A percentile compares a stretch with the other conserved stretches of the same genome.
Evolutionary conservation across 352 stramenopile genomes (phyloP).

Genomic region (Pythium folliculosum): DNA sequence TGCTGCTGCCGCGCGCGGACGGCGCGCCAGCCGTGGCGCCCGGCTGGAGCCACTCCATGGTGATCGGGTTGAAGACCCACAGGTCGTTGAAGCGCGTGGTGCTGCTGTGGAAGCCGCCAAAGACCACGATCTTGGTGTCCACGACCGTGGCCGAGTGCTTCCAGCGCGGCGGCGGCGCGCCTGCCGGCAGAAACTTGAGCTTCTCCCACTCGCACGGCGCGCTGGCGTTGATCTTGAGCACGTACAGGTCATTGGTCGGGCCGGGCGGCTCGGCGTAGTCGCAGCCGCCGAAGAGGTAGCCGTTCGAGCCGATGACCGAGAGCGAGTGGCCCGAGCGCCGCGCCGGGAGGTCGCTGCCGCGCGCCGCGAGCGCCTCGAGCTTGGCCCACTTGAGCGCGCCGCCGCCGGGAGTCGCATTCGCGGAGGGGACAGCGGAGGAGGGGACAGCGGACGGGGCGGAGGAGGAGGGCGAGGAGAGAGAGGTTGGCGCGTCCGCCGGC

Average conservation of each 20-base stretch:
- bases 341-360: slow-evolving; percentile 84
- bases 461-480: background rate
- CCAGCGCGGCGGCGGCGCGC: slow-evolving; percentile 65
- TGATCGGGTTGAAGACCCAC: slow-evolving; percentile 96
- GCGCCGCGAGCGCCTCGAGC: slow-evolving; percentile 45
- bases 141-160: slow-evolving; percentile 92
- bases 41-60: slow-evolving; percentile 88
- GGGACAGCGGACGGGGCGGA: background rate
- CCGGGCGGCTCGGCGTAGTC: slow-evolving; percentile 87
- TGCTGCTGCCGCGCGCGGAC: slow-evolving; percentile 37
- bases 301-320: slow-evolving; percentile 86
- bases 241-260: slow-evolving; percentile 93
- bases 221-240: slow-evolving; percentile 87
- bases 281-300: slow-evolving; percentile 94
- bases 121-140: slow-evolving; percentile 91
- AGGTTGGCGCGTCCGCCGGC: background rate
- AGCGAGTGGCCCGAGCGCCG: slow-evolving; percentile 94
- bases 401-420: slow-evolving; percentile 1
- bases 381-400: slow-evolving; percentile 57
- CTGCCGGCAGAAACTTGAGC: slow-evolving; percentile 39
- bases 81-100: slow-evolving; percentile 93
- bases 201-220: slow-evolving; percentile 75
- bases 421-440: background rate
- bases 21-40: slow-evolving; percentile 14
- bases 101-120: slow-evolving; percentile 93